A percentile compares a stretch with the other conserved stretches of the same genome.
These are phyloP conservation scores for Citrus trifoliata DNA, from an alignment of 345 rosid genomes.

Conservation along the genomic window DNA sequence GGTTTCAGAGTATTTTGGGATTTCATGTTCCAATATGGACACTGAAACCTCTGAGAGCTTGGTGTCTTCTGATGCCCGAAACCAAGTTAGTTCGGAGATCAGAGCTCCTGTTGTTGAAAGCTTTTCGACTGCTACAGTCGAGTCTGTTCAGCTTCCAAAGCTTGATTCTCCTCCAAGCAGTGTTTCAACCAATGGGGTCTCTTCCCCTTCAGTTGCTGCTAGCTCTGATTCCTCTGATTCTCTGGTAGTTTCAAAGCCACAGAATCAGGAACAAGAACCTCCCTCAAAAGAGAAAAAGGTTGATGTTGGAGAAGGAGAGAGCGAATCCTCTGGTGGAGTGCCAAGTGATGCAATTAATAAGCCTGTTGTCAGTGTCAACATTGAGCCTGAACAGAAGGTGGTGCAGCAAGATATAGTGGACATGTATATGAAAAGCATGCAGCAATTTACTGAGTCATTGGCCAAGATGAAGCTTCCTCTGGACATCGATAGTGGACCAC, in stretches of 20 bases:
- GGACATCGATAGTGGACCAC: constrained; percentile 66
- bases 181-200: constrained; percentile 67
- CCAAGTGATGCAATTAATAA: constrained; percentile 36
- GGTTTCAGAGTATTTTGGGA: constrained; percentile 89
- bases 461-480: constrained; percentile 99
- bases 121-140: constrained; percentile 38
- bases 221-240: constrained; percentile 58
- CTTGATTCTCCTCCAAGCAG: constrained; percentile 79
- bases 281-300: constrained; percentile 35
- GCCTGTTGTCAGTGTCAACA: constrained; percentile 47
- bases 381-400: constrained; percentile 73
- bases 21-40: constrained; percentile 52
- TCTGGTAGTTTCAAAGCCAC: constrained; percentile 40
- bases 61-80: constrained; percentile 52
- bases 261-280: constrained; percentile 45
- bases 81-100: constrained; percentile 45
- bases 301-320: constrained; percentile 40
- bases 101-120: constrained; percentile 43
- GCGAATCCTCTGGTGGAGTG: constrained; percentile 49
- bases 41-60: constrained; percentile 70
- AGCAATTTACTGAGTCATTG: constrained; percentile 96
- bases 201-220: constrained; percentile 64
- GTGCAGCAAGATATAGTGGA: constrained; percentile 96
- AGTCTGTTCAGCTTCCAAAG: constrained; percentile 55
- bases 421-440: constrained; percentile 99